Evolutionary conservation across 129 eudicot genomes (phyloP), one percentile per base, ranked within the genome.

Genomic region (Artemisia annua): DNA sequence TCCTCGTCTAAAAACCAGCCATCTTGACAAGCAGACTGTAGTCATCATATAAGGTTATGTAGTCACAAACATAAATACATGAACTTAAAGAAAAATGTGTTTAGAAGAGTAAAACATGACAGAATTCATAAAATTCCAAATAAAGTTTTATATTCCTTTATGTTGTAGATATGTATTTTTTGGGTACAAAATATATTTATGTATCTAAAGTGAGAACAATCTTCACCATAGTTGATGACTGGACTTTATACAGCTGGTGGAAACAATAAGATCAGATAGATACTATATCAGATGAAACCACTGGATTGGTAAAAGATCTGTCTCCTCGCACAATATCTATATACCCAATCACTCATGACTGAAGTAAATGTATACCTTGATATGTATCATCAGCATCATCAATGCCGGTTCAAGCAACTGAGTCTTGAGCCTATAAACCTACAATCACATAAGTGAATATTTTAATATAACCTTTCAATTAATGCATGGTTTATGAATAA

Each of bases 11-110:
- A 46, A 62, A 80, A 80, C 83, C 83, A 80, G 16, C 83, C 83
- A 74, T 54, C 49, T 70, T 62, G 66, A 74, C 83, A 80, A 69
- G 80, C 80, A 67, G 75, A 70, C 83, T 80, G 71, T 74, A 20
- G 75, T 2, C 10, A 44, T 11, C 20, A 73, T 14, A 67, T 13
- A n/a, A 39, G 43, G 52, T 24, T 51, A 65, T 19, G 32, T 48
- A 49, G 66, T 62, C 43, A 35, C 24, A 19, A 28, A 14, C 11
- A 58, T 18, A 39, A 58, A 58, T 17, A 58, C 64, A 8, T 32
- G 22, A 52, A 58, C 39, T 22, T 58, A 58, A 4, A 19, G 39
- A 58, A 11, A 15, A 58, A 58, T 58, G 39, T 22, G 24, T 54
- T 54, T 54, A 10, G 24, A 17, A 54, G 24, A 54, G 60, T 54